phyloP scores from a whole-genome alignment of 2,329 filamentous ascomycete genomes.

The Penicillium sp. region DNA sequence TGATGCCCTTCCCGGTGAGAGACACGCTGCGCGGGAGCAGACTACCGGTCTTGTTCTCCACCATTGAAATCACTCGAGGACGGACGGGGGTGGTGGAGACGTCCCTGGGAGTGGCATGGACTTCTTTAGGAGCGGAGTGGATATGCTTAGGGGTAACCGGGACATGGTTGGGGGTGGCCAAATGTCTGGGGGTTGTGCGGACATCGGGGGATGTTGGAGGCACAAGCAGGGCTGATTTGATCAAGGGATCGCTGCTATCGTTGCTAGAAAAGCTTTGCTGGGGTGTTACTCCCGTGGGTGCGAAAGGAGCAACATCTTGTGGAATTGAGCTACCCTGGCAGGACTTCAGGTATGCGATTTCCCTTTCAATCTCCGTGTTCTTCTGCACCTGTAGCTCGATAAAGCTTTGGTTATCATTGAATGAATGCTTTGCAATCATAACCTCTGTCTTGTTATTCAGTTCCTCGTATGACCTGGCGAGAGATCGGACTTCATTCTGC shows the following conservation, averaged over 20 bases:
- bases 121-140: not conserved
- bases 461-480: constrained; percentile 5
- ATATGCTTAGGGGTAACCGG: not conserved
- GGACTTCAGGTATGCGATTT: constrained; percentile 9
- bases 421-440: not conserved
- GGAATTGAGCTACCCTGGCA: not conserved
- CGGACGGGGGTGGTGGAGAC: not conserved
- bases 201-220: not conserved
- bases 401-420: constrained; percentile 3
- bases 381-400: constrained; percentile 8
- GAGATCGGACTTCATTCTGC: constrained; percentile 6
- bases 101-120: not conserved
- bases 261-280: not conserved
- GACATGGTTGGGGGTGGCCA: not conserved
- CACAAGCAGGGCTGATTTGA: not conserved
- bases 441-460: constrained; percentile 7
- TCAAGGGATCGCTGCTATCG: constrained; percentile 3
- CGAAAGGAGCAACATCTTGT: not conserved
- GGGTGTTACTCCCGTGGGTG: not conserved
- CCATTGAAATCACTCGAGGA: not conserved
- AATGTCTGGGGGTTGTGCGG: not conserved
- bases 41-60: not conserved
- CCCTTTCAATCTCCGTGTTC: constrained; percentile 9
- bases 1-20: constrained; percentile 6
- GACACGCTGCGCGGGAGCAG: constrained; percentile 11